Base-by-base conservation (phyloP, 352 stramenopile species). In the Pythium myriotylum region DNA sequence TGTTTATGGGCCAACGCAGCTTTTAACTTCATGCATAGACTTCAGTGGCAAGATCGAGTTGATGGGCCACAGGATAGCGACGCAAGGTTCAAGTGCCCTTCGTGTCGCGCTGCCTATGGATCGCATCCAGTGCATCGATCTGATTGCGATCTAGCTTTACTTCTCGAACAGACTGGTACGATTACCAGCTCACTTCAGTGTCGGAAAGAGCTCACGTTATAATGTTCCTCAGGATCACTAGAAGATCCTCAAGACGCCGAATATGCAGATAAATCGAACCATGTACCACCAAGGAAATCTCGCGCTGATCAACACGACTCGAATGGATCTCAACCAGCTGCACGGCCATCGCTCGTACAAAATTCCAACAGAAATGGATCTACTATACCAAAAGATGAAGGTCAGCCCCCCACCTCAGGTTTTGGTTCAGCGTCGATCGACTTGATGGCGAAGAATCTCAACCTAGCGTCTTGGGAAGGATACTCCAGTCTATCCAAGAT, bases 1-100 rank as follows among this genome's bases (percentile, higher is more conserved):
- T 88, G 82, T 52, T 53, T 91, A 41, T 91, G 82, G 81, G 77
- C 82, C 5, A 91, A 91, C 46, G 82, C 79, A 14, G 82, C 82
- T 33, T 91, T 84, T 63, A 85, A 89, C 49, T 83, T 88, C 37
- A 73, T 91, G 9, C 72, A 80, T 41, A 76, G 82, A 6, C 48
- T 92, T 45, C 83, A 92, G 58, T 92, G 76, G 69, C 78, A 89
- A 51, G 68, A 70, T 19, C 53, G 64, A 13, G 19, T 56, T 26
- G 41, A 64, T n/a, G 20, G 58, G 2, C 24, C 51, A 2, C 16
- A 48, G 1, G 59, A 66, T 29, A 61, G 42, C 17, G 49, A 50
- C 2, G 54, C 69, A 29, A 40, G 59, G 17, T 77, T 67, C 49
- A 69, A 74, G 52, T 91, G 81, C 50, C 74, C 72, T 13, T 73